These are phyloP conservation scores for Acanthamoeba rhysodes DNA, from an alignment of 208 protist species.

Conservation along the genomic window DNA sequence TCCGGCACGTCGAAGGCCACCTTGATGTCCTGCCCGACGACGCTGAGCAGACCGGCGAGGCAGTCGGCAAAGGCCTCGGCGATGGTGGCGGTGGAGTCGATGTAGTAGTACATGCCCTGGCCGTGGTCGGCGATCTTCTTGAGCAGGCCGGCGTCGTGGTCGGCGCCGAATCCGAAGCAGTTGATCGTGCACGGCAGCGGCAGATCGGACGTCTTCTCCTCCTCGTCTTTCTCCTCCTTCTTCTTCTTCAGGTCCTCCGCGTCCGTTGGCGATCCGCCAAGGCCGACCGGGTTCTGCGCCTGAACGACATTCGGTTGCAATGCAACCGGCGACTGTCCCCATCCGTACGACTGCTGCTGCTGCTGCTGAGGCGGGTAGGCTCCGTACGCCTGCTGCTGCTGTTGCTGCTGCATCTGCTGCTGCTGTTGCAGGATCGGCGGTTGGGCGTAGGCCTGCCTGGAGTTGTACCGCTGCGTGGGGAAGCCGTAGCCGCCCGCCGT, in stretches of 20 bases:
- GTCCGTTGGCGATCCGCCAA: not conserved
- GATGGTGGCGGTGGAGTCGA: conserved; percentile 77
- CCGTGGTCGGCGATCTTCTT: conserved; percentile 73
- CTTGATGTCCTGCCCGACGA: conserved; percentile 79
- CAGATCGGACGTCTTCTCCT: not conserved
- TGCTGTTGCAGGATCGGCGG: too few species aligned
- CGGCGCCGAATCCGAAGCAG: conserved; percentile 84
- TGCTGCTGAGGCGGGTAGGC: too few species aligned
- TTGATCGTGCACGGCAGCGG: conserved; percentile 56
- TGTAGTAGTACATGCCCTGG: conserved; percentile 86
- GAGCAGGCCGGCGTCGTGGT: conserved; percentile 81
- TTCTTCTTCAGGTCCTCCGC: too few species aligned
- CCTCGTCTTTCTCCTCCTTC: not conserved
- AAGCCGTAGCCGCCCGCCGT: too few species aligned
- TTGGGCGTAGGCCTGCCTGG: too few species aligned
- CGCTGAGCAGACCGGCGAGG: conserved; percentile 82
- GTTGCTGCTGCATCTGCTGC: too few species aligned
- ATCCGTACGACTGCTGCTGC: too few species aligned
- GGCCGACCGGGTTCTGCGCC: too few species aligned
- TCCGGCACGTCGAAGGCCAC: conserved; percentile 26
- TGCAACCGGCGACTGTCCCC: too few species aligned
- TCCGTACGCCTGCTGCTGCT: too few species aligned
- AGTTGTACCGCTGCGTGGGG: too few species aligned
- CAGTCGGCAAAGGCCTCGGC: conserved; percentile 83
- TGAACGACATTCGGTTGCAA: not conserved